Evolutionary conservation across 129 eudicot genomes (phyloP), one percentile per base, ranked within the genome.

Genomic region (Cynara cardunculus): DNA sequence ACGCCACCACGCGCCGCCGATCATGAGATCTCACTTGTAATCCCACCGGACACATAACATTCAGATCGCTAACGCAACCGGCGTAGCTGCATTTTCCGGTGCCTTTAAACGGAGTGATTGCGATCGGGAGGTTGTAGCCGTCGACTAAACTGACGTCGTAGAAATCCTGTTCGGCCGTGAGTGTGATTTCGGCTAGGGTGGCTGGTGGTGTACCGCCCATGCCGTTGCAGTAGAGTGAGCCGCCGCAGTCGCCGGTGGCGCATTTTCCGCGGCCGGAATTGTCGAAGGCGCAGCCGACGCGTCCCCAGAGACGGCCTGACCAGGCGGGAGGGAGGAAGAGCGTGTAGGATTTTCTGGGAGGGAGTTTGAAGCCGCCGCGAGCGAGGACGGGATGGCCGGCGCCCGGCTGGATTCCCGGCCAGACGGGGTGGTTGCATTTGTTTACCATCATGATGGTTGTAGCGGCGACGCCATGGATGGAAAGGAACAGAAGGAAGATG

Each of bases 271-370:
- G 89, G 18, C 99, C 99, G 67, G 89, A 25, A 16, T 86, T 72
- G 81, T 92, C 88, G 66, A 94, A 94, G 11, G 89, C 39, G 82
- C 99, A 94, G 69, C 97, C 99, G 86, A 89, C 94, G 12, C 99
- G 94, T 53, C 99, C 99, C 99, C 99, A 94, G 27, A 94, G 25
- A 6, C 99, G 96, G 76, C 99, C 99, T 62, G 99, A 94, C 99
- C 99, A 94, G 0, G 80, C 83, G 0, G 91, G 85, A 0, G 97
- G 99, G 84, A 94, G 94, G 34, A 77, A 83, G 72, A 94, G 90
- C 3, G 89, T 73, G 85, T 84, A 89, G 77, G 91, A 74, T 78
- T 87, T 94, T 49, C 65, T 76, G 0, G 96, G 90, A 3, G 82
- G 91, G 72, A 94, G 97, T 87, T 84, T 82, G 78, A 94, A 92